Evolutionary conservation across 768 basidiomycete genomes (phyloP).

Genomic region (Serendipita vermifera): DNA sequence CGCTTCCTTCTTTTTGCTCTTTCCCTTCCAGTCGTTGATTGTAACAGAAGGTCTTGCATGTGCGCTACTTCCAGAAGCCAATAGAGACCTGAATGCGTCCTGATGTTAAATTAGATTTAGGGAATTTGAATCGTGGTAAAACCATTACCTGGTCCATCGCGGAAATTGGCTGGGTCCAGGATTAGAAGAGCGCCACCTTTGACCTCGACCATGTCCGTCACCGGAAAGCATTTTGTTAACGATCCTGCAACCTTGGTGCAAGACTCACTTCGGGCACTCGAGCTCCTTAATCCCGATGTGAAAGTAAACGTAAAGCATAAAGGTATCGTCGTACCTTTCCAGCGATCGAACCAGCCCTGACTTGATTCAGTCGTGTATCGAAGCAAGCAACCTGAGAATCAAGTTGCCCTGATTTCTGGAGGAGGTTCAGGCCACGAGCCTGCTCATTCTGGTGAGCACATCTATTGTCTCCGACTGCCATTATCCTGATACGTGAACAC

Average conservation of each 20-base stretch:
- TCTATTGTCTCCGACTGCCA: neutral
- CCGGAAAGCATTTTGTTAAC: slow-evolving; percentile 67
- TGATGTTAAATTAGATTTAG: too few species aligned
- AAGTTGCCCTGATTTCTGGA: slow-evolving; percentile 69
- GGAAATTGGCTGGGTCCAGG: neutral
- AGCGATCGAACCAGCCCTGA: neutral
- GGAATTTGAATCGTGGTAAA: too few species aligned
- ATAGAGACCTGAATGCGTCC: neutral
- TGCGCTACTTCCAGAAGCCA: neutral
- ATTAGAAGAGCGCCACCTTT: neutral
- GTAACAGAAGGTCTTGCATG: neutral
- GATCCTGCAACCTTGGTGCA: slow-evolving; percentile 53
- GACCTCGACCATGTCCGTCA: slow-evolving; percentile 11
- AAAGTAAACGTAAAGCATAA: slow-evolving; percentile 57
- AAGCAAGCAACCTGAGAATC: slow-evolving; percentile 41
- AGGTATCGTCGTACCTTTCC: slow-evolving; percentile 33
- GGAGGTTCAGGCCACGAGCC: slow-evolving; percentile 89
- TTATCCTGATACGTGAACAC: neutral
- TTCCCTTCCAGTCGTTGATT: neutral
- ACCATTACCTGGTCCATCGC: slow-evolving; percentile 7
- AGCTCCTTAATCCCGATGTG: slow-evolving; percentile 50
- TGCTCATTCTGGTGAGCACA: slow-evolving; percentile 48
- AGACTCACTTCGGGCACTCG: slow-evolving; percentile 60
- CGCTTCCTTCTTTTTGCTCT: neutral
- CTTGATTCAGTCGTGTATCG: slow-evolving; percentile 44